Evolutionary conservation across 805 yeast species (phyloP), one percentile per base, ranked within the genome.

Genomic region (Lachancea quebecensis): DNA sequence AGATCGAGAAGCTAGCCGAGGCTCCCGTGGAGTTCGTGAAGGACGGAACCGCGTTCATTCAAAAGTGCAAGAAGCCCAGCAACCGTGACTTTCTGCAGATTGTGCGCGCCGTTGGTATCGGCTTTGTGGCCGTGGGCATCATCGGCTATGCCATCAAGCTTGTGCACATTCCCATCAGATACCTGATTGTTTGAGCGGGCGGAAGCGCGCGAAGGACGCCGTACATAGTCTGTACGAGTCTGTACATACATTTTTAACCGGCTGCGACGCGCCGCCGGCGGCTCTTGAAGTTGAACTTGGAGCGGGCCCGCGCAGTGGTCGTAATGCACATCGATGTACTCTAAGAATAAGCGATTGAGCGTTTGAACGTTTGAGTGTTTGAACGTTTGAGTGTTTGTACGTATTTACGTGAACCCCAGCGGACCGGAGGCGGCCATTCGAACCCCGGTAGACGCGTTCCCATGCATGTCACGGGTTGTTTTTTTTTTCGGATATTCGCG

Each of bases 81-180:
- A 71, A 76, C 64, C 86, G 84, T 66, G 99, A 91, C 71, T 91
- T 86, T 75, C 58, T 81, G 48, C 83, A 84, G 68, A 85, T 91
- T 62, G 78, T 93, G 53, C 85, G 93, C 70, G 97, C 97, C 43
- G 98, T 91, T 43, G 98, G 98, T 59, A 76, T 90, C 52, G 99
- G 99, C 56, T 91, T 91, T 70, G 73, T 91, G 58, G 91, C 91
- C 79, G 93, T 91, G 90, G 99, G 99, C 63, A 84, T 87, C 59
- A 95, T 93, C 61, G 99, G 99, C 47, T 91, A 89, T 71, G 85
- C 82, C 61, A 93, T 93, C 70, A 91, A 91, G 72, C 79, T 91
- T 64, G 72, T 90, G 59, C 97, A 90, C 71, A 90, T 90, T 61
- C 97, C 97, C 64, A 88, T 90, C 73, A 85, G 96, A 75, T 90